phyloP scores from a whole-genome alignment of 2,329 filamentous ascomycete genomes.

The Aureobasidium sp. region DNA sequence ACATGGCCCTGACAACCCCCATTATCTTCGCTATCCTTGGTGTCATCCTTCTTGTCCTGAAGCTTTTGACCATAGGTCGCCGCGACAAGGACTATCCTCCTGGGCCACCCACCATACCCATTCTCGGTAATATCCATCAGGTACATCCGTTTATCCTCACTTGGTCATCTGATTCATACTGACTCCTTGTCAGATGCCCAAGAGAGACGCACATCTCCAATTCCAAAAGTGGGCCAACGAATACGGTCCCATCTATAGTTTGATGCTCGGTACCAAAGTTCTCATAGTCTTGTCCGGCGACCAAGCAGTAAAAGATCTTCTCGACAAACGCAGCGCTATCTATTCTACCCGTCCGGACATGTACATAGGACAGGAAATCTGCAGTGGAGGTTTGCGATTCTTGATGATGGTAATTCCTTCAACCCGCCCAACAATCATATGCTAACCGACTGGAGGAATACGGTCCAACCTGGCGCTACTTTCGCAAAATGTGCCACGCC shows the following conservation, averaged over 20 bases:
- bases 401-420: constrained; percentile 30
- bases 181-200: constrained; percentile 31
- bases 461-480: constrained; percentile 20
- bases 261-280: constrained; percentile 41
- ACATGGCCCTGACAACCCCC: neutral
- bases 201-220: constrained; percentile 34
- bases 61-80: constrained; percentile 14
- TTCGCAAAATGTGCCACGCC: constrained; percentile 23
- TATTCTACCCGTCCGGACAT: constrained; percentile 35
- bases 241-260: constrained; percentile 43
- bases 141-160: neutral
- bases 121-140: constrained; percentile 23
- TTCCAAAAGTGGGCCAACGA: constrained; percentile 45
- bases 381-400: constrained; percentile 40
- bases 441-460: constrained; percentile 20
- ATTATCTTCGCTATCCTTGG: neutral
- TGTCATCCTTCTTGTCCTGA: neutral
- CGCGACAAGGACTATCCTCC: constrained; percentile 20
- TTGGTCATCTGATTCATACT: neutral
- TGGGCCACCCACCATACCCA: constrained; percentile 21
- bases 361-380: constrained; percentile 33
- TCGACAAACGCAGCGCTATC: constrained; percentile 38
- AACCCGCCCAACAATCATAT: neutral
- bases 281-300: constrained; percentile 40
- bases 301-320: constrained; percentile 39